Evolutionary conservation across 306 rosid genomes (phyloP).

Genomic region (Prunus fruticosa): DNA sequence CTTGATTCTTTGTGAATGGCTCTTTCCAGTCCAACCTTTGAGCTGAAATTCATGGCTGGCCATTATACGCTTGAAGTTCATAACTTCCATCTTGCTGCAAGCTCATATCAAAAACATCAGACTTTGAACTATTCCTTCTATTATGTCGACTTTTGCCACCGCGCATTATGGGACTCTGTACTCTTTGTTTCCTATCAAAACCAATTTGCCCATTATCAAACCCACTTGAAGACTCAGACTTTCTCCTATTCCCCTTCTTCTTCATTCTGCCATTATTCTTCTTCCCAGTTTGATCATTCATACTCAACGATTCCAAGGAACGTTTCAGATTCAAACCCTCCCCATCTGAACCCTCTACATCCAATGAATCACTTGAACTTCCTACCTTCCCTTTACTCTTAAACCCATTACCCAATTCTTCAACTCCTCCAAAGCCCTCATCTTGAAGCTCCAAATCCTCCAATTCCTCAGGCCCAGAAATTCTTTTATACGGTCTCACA

Average conservation of each 20-base stretch:
- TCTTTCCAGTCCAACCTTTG: not conserved
- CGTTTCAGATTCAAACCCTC: not conserved
- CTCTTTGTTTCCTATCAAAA: conserved; percentile 42
- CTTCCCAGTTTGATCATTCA: conserved; percentile 1
- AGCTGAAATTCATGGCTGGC: not conserved
- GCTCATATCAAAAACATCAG: conserved; percentile 72
- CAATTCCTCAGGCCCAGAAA: conserved; percentile 37
- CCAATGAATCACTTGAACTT: conserved; percentile 3
- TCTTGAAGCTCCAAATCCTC: conserved; percentile 22
- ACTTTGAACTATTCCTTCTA: conserved; percentile 30
- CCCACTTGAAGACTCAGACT: conserved; percentile 31
- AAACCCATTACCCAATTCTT: conserved; percentile 15
- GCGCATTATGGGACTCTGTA: conserved; percentile 14
- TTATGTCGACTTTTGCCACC: conserved; percentile 16
- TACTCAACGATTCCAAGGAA: not conserved
- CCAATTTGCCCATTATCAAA: conserved; percentile 33
- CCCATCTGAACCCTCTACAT: not conserved
- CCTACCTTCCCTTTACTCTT: conserved; percentile 17
- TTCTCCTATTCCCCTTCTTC: conserved; percentile 36
- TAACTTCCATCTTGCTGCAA: conserved; percentile 70
- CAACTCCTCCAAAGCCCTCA: conserved; percentile 4
- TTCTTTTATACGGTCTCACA: conserved; percentile 59
- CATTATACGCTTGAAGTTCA: conserved; percentile 36
- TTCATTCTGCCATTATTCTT: conserved; percentile 28
- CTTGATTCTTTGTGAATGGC: not conserved